Conservation (phyloP, 2,329 filamentous ascomycete species). For the Eutypa lata region DNA sequence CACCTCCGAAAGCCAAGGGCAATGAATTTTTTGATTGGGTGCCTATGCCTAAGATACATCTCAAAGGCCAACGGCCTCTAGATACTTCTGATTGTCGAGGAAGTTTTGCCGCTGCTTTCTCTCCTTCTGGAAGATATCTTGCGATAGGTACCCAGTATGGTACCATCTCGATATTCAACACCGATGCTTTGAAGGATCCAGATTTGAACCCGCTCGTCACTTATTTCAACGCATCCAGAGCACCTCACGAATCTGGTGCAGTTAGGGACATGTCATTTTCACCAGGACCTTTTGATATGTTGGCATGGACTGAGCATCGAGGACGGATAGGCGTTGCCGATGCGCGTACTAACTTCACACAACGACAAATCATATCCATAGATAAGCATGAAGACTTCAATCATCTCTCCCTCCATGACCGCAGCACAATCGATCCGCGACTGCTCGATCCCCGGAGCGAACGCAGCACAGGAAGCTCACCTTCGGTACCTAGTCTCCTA, state of each 20-base stretch:
- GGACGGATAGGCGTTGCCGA: conserved; percentile 73
- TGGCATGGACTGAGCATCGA: conserved; percentile 92
- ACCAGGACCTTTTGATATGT: conserved; percentile 81
- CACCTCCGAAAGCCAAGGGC: conserved; percentile 32
- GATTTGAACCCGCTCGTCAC: conserved; percentile 63
- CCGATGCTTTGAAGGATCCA: conserved; percentile 41
- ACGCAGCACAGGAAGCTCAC: conserved; percentile 29
- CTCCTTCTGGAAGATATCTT: conserved; percentile 65
- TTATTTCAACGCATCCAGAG: conserved; percentile 74
- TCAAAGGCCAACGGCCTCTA: conserved; percentile 55
- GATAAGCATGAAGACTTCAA: conserved; percentile 56
- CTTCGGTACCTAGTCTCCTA: conserved; percentile 34
- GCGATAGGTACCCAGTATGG: conserved; percentile 80
- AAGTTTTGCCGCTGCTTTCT: conserved; percentile 78
- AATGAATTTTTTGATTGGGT: conserved; percentile 46
- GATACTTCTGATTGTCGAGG: conserved; percentile 57
- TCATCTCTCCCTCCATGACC: conserved; percentile 54
- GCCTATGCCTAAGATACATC: conserved; percentile 47
- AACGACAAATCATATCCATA: conserved; percentile 67
- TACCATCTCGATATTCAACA: conserved; percentile 72
- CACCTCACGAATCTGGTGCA: conserved; percentile 68
- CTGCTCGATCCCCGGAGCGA: conserved; percentile 46
- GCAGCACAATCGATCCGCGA: conserved; percentile 50
- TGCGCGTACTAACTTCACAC: conserved; percentile 62
- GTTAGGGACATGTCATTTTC: conserved; percentile 91